phyloP scores from a whole-genome alignment of 441 rosid genomes.

The Hura crepitans region DNA sequence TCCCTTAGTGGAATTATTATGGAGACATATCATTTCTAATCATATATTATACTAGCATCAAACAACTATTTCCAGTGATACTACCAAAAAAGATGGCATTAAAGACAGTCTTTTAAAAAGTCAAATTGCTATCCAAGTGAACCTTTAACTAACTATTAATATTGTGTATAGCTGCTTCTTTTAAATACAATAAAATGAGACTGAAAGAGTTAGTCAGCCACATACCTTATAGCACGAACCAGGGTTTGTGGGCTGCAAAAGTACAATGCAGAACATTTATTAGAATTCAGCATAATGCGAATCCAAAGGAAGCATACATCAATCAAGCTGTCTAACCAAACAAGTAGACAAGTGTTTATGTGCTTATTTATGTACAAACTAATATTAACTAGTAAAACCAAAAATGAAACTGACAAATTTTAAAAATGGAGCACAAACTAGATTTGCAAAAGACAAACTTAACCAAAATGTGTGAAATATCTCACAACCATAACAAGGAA shows the following conservation, averaged over 20 bases:
- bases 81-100: neutral
- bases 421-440: conserved; percentile 5
- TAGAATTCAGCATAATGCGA: conserved; percentile 18
- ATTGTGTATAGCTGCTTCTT: neutral
- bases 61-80: neutral
- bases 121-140: neutral
- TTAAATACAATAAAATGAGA: neutral
- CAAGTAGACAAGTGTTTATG: neutral
- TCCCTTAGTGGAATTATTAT: neutral
- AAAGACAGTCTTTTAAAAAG: neutral
- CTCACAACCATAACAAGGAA: neutral
- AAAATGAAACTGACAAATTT: conserved; percentile 1
- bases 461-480: conserved; percentile 11
- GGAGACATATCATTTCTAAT: neutral
- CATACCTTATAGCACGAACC: conserved; percentile 97
- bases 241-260: conserved; percentile 94
- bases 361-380: neutral
- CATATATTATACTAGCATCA: neutral
- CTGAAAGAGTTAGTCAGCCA: conserved; percentile 17
- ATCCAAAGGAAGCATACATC: conserved; percentile 13
- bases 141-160: neutral
- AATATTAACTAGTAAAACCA: neutral
- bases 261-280: neutral
- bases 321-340: neutral
- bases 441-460: conserved; percentile 7